Conservation (phyloP, 441 rosid genomes). For the Geranium incanum region DNA sequence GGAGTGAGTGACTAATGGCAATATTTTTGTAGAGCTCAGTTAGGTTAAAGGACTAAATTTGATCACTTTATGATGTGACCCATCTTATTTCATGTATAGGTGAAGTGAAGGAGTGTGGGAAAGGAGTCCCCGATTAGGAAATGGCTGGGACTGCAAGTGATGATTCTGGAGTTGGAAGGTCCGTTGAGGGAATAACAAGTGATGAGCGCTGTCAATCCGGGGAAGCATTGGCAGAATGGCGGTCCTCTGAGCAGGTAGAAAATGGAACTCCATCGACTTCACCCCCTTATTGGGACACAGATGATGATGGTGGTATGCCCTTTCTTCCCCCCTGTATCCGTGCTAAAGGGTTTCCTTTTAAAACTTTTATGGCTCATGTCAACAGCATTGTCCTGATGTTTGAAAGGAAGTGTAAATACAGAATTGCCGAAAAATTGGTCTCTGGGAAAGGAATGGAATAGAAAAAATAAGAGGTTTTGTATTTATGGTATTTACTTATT, state of each 20-base stretch:
- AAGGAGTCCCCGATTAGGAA: constrained; percentile 37
- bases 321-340: not conserved
- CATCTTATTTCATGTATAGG: constrained; percentile 21
- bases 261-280: constrained; percentile 85
- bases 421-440: not conserved
- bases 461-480: not conserved
- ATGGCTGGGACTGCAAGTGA: constrained; percentile 64
- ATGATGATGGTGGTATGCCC: constrained; percentile 58
- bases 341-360: not conserved
- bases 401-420: not conserved
- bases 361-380: not conserved
- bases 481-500: not conserved
- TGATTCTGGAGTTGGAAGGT: constrained; percentile 67
- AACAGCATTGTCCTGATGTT: not conserved
- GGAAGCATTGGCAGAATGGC: constrained; percentile 80
- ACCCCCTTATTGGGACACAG: constrained; percentile 81
- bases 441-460: not conserved
- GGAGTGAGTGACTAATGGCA: not conserved
- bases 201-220: constrained; percentile 55
- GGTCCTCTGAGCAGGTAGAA: constrained; percentile 81
- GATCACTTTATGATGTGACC: constrained; percentile 16
- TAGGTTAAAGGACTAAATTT: constrained; percentile 16
- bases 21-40: not conserved
- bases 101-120: constrained; percentile 32
- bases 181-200: constrained; percentile 54